phyloP scores from a whole-genome alignment of 2,329 filamentous ascomycete genomes.

The Phialophora macrospora region DNA sequence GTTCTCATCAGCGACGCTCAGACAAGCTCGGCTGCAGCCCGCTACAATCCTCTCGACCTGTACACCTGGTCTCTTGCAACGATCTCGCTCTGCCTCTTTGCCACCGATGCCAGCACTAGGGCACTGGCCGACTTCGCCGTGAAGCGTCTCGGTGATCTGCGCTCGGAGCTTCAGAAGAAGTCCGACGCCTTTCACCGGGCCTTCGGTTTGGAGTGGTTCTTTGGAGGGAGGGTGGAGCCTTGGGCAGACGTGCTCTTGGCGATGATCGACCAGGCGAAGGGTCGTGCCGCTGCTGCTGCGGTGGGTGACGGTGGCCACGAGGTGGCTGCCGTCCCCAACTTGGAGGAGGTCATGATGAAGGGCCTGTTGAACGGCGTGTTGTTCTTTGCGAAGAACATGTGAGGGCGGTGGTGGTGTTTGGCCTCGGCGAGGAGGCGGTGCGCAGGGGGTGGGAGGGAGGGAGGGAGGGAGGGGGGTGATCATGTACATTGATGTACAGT shows the following conservation, averaged over 20 bases:
- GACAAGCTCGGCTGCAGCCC: background rate
- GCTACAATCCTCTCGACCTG: constrained; percentile 31
- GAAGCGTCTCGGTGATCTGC: constrained; percentile 15
- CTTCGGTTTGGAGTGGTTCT: constrained; percentile 29
- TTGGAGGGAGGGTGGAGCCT: constrained; percentile 19
- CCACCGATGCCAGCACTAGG: constrained; percentile 7
- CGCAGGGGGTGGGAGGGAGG: too few relatives aligned
- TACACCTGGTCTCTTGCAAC: constrained; percentile 27
- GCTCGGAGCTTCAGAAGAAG: constrained; percentile 23
- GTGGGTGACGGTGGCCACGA: background rate
- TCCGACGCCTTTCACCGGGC: constrained; percentile 27
- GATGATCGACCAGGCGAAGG: constrained; percentile 29
- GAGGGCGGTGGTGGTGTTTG: background rate
- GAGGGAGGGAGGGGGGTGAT: background rate
- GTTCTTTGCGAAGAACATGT: constrained; percentile 7
- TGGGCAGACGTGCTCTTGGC: constrained; percentile 33
- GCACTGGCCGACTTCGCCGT: constrained; percentile 13
- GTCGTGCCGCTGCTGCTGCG: background rate
- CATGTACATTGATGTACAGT: constrained; percentile 17
- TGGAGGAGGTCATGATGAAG: constrained; percentile 7
- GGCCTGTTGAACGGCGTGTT: constrained; percentile 8
- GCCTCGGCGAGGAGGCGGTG: background rate
- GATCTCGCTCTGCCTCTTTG: constrained; percentile 30
- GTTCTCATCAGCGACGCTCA: constrained; percentile 13
- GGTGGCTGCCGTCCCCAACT: constrained; percentile 2